phyloP scores from a whole-genome alignment of 257 asterid species.

The Voacanga thouarsii region DNA sequence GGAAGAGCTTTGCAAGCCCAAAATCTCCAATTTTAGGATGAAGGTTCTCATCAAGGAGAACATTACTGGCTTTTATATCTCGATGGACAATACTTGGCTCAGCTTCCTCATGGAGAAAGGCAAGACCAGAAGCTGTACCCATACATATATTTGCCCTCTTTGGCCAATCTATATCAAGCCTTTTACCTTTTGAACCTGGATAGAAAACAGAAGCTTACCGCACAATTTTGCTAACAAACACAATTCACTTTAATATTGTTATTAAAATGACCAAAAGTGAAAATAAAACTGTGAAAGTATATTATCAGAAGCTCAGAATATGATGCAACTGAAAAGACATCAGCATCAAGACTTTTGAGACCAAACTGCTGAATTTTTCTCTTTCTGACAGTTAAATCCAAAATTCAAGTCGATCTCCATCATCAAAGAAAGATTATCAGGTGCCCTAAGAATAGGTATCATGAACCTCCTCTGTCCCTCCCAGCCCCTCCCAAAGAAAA shows the following conservation, averaged over 20 bases:
- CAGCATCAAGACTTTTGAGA: background rate
- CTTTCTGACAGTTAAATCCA: background rate
- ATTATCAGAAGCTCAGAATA: background rate
- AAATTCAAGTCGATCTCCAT: slow-evolving; percentile 1
- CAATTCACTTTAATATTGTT: background rate
- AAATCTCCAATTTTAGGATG: slow-evolving; percentile 77
- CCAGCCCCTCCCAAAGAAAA: background rate
- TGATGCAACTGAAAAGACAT: background rate
- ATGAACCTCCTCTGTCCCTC: background rate
- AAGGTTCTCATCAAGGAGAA: slow-evolving; percentile 65
- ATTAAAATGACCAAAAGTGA: background rate
- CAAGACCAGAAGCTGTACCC: slow-evolving; percentile 80
- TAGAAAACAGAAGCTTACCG: background rate
- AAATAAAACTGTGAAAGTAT: too few relatives aligned
- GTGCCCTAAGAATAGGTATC: background rate
- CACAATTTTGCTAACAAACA: background rate
- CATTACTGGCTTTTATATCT: slow-evolving; percentile 89
- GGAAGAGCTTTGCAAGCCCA: slow-evolving; percentile 86
- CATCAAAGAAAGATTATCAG: background rate
- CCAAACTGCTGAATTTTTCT: background rate
- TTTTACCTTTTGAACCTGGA: slow-evolving; percentile 50
- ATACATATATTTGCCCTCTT: slow-evolving; percentile 65
- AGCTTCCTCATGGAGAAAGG: slow-evolving; percentile 81
- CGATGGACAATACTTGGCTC: slow-evolving; percentile 72
- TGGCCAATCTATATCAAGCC: slow-evolving; percentile 52